Base-by-base conservation (phyloP, 1,139 yeast species). In the Candida sojae region DNA sequence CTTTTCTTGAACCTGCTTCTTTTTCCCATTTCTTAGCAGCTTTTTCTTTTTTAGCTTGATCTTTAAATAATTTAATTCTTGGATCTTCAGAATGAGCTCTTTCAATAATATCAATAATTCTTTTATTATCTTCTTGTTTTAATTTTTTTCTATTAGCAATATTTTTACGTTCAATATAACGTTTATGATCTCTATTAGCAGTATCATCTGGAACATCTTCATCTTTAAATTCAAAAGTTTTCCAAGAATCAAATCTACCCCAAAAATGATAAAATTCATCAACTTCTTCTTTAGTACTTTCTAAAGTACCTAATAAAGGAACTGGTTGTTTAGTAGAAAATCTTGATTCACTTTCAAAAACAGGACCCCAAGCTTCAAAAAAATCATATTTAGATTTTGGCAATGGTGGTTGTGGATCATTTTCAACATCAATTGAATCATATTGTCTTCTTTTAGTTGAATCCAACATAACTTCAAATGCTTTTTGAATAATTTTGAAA, bases 171-270 rank as follows among this genome's bases (percentile, higher is more conserved):
- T 93, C 99, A 61, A 92, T 87, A 78, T 91, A 89, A 77, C 99
- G 96, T 80, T 93, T 93, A 82, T 93, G 96, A 70, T 93, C 99
- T 81, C 99, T 91, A 84, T 93, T 95, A 55, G 96, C 89, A 54
- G 97, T 88, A 75, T 93, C 99, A 77, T 93, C 99, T 58, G 99
- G 99, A 64, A 92, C 97, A 68, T 93, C 99, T 77, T 93, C 99
- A 67, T 93, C 99, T 70, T 92, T 83, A 76, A 92, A 93, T 77
- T 93, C 99, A 67, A 93, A 93, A 42, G 97, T 79, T 79, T 96
- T 90, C 99, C 99, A 93, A 31, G 99, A 93, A 69, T 93, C 98
- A 61, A 93, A 90, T 70, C 88, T 87, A 73, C 91, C 91, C 93
- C 95, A 93, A 80, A 89, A 90, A 51, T 80, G 75, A 79, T 93